Evolutionary conservation across 768 basidiomycete genomes (phyloP), one percentile per base, ranked within the genome.

Genomic region (Phlebiopsis gigantea): DNA sequence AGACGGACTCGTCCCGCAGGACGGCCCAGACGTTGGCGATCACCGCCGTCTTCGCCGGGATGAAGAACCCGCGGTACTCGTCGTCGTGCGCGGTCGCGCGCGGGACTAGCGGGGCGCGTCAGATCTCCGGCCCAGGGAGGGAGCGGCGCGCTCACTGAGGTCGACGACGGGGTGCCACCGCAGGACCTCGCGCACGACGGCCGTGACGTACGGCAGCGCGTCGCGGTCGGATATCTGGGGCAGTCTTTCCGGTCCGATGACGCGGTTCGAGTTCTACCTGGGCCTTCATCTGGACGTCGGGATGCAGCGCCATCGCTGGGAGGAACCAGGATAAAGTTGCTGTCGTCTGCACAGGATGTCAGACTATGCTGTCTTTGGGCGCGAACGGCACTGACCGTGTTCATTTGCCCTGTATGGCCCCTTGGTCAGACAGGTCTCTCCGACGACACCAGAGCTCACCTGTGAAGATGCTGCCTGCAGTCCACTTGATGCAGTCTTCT

Each of bases 181-280:
- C 1, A 71, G 57, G n/a, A 63, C 61, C 51, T 73, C 72, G 47
- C 68, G 66, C 47, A 70, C 48, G 24, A 73, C 47, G 17, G 66
- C 68, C 28, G 61, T 53, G 41, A 69, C 53, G 53, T 69, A 72
- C 17, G 69, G 68, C 7, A 69, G 60, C 3, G 43, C n/a, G 0
- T 46, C 42, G 9, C 59, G 46, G 45, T 69, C 69, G 1, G 55
- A 29, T 30, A 67, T 45, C 0, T 47, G 58, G 1, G 70, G 70
- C 10, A 70, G 59, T 5, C 69, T 54, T 22, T 63, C 57, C 1
- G 44, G 10, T 2, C 70, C 70, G 14, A 70, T 47, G 21, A 64
- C 65, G 2, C 45, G 14, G 44, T n/a, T 63, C 63, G 12, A 72
- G 56, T 48, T 72, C 71, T 14, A 63, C 65, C 28, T 67, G 69